These are phyloP conservation scores for Syzygium jambos DNA, from an alignment of 345 rosid genomes.

Conservation along the genomic window DNA sequence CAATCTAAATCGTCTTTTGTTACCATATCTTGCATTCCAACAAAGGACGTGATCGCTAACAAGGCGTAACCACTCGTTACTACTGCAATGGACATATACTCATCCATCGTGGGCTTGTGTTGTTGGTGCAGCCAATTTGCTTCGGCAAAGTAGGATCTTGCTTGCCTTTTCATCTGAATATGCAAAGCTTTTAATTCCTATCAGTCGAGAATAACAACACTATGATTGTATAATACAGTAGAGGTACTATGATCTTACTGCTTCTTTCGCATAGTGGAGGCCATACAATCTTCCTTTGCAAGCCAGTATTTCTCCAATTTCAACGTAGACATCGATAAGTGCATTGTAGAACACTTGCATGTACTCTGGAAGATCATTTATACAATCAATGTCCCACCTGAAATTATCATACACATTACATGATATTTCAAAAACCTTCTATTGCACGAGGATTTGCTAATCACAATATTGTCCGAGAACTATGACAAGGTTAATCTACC, in stretches of 20 bases:
- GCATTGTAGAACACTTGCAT: conserved; percentile 23
- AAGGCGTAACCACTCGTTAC: background rate
- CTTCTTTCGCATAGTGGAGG: conserved; percentile 16
- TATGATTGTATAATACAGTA: background rate
- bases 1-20: background rate
- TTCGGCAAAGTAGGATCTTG: background rate
- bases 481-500: too few species aligned
- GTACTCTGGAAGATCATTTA: conserved; percentile 13
- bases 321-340: conserved; percentile 15
- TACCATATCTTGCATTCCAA: conserved; percentile 5
- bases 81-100: background rate
- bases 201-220: background rate
- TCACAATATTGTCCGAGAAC: too few species aligned
- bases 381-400: conserved; percentile 22
- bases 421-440: too few species aligned
- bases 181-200: background rate
- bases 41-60: background rate
- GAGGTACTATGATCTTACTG: conserved; percentile 6
- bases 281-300: conserved; percentile 4
- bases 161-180: background rate
- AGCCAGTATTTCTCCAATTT: conserved; percentile 8
- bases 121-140: background rate
- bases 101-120: background rate
- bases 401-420: background rate
- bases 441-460: too few species aligned